Percentiles rank a stretch among this genome's conserved stretches.
Evolutionary conservation across 257 asterid species (phyloP).

Genomic region (Nicotiana attenuata): DNA sequence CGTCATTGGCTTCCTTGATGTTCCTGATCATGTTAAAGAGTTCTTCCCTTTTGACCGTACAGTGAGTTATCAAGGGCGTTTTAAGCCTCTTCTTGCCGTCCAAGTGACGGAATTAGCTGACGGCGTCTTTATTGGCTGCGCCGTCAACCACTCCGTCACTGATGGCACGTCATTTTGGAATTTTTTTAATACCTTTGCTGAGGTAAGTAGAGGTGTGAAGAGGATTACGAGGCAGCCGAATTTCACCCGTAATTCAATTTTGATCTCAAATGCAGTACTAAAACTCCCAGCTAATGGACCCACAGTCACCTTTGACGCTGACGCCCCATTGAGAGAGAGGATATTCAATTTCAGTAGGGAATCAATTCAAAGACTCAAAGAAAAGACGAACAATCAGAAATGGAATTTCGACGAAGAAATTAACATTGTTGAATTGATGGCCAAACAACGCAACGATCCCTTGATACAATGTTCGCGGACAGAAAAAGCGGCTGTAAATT

Average conservation of each 20-base stretch:
- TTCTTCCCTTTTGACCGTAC: conserved; percentile 42
- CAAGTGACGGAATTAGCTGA: conserved; percentile 67
- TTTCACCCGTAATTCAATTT: conserved; percentile 49
- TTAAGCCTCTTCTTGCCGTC: conserved; percentile 44
- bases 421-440: conserved; percentile 48
- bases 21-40: conserved; percentile 33
- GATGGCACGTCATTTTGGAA: conserved; percentile 75
- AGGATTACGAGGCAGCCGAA: conserved; percentile 46
- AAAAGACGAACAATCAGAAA: conserved; percentile 31
- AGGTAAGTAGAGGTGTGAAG: conserved; percentile 37
- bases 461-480: not conserved
- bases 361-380: conserved; percentile 48
- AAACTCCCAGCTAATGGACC: conserved; percentile 53
- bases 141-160: conserved; percentile 58
- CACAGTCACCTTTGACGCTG: conserved; percentile 36
- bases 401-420: conserved; percentile 25
- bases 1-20: conserved; percentile 22
- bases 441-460: conserved; percentile 51
- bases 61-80: conserved; percentile 56
- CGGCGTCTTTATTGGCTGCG: conserved; percentile 60
- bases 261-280: conserved; percentile 55
- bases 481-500: not conserved
- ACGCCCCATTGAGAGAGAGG: conserved; percentile 56
- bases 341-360: conserved; percentile 62
- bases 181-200: conserved; percentile 61